phyloP scores from a whole-genome alignment of 371 early-diverging fungal genomes.

The Lichtheimia hyalospora region DNA sequence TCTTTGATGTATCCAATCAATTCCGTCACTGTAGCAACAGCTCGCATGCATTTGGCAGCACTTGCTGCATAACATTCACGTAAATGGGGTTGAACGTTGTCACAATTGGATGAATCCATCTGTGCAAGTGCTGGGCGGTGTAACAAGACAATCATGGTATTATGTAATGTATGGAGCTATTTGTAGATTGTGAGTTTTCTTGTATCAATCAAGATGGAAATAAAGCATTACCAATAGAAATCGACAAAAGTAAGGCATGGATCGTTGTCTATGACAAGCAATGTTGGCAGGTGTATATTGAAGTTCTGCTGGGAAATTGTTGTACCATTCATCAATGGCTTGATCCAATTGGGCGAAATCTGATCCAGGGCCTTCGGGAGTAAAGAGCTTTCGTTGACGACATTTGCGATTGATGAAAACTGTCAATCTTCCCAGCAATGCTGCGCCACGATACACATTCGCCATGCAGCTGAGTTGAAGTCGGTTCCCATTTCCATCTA shows the following conservation, averaged over 20 bases:
- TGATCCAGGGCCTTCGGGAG: slow-evolving; percentile 41
- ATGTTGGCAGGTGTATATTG: slow-evolving; percentile 43
- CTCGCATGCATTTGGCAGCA: slow-evolving; percentile 43
- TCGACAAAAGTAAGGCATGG: neutral
- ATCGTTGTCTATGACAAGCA: slow-evolving; percentile 7
- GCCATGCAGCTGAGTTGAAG: slow-evolving; percentile 20
- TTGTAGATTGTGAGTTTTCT: too few species aligned
- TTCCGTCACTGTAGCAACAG: slow-evolving; percentile 52
- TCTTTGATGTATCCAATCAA: slow-evolving; percentile 38
- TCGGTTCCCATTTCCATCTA: slow-evolving; percentile 1
- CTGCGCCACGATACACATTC: slow-evolving; percentile 20
- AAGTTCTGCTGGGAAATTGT: slow-evolving; percentile 39
- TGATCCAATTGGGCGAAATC: slow-evolving; percentile 47
- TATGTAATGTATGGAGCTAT: slow-evolving; percentile 43
- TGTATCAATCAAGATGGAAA: neutral
- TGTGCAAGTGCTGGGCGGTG: slow-evolving; percentile 48
- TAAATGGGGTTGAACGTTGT: slow-evolving; percentile 34
- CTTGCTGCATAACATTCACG: slow-evolving; percentile 43
- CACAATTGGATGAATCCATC: slow-evolving; percentile 23
- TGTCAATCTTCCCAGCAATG: slow-evolving; percentile 48
- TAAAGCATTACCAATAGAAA: neutral
- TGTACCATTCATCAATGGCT: slow-evolving; percentile 44
- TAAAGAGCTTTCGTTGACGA: slow-evolving; percentile 28
- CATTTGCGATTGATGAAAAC: slow-evolving; percentile 50
- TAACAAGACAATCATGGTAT: slow-evolving; percentile 49